phyloP scores from a whole-genome alignment of 305 asterid species.

The Fraxinus baroniana region DNA sequence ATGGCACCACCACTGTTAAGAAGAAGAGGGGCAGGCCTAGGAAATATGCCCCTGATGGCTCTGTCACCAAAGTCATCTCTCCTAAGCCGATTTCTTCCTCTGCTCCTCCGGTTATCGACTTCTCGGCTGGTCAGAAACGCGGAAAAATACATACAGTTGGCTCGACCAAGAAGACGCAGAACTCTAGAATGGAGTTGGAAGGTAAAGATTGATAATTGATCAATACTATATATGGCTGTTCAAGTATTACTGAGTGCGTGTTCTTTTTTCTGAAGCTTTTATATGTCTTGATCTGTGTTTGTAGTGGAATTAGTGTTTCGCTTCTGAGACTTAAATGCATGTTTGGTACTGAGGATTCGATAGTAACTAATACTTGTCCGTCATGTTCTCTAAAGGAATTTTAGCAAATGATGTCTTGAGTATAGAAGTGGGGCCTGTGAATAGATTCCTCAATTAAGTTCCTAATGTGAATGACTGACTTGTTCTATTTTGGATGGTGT shows the following conservation, averaged over 20 bases:
- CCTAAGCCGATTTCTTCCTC: conserved; percentile 80
- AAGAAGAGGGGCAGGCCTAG: conserved; percentile 91
- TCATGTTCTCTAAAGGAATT: neutral
- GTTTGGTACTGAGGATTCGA: neutral
- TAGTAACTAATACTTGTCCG: neutral
- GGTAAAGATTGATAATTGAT: conserved; percentile 34
- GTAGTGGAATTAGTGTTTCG: conserved; percentile 2
- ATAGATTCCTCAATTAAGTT: conserved; percentile 29
- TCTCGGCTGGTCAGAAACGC: conserved; percentile 62
- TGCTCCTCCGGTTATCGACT: conserved; percentile 79
- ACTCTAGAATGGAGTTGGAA: conserved; percentile 48
- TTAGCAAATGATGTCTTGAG: conserved; percentile 6
- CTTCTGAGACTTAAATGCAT: neutral
- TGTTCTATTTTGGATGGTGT: neutral
- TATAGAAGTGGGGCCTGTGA: conserved; percentile 45
- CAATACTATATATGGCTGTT: neutral
- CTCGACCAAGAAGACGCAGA: conserved; percentile 25
- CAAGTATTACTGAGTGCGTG: conserved; percentile 25
- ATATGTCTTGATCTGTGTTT: conserved; percentile 1
- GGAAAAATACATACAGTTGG: conserved; percentile 50
- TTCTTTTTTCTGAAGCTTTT: conserved; percentile 6
- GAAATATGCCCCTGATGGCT: conserved; percentile 77
- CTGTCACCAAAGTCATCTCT: conserved; percentile 42
- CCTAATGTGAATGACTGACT: neutral
- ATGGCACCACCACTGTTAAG: conserved; percentile 34